Evolutionary conservation across 768 basidiomycete genomes (phyloP), one percentile per base, ranked within the genome.

Genomic region (Botryobasidium botryosum): DNA sequence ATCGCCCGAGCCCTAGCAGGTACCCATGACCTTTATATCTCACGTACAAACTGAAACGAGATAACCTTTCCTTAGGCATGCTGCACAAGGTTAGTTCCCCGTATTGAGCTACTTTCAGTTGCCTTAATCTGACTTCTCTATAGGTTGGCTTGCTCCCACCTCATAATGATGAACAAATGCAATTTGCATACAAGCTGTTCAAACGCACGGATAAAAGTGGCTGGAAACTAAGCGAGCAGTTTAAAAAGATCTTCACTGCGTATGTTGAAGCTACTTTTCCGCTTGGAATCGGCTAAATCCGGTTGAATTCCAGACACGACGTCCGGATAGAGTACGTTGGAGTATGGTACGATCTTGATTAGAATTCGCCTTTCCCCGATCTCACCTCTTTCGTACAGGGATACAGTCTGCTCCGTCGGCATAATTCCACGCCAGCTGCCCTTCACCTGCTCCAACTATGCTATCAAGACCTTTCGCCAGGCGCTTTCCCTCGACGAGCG

Each of bases 21-120:
- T 82, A 62, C 4, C 61, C 77, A n/a, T n/a, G n/a, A 61, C 82
- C 81, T 65, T 68, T 73, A 1, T 5, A 50, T 25, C 31, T 10
- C 4, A 21, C 21, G 27, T 13, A 4, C 15, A 12, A 10, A 33
- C 32, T 33, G 10, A 33, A 10, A 10, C 32, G 17, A 10, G 32
- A n/a, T n/a, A n/a, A n/a, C n/a, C n/a, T n/a, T n/a, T n/a, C n/a
- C n/a, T n/a, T n/a, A n/a, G 58, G 56, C 27, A 57, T 58, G 56
- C 42, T 57, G 0, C 48, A 56, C 42, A 50, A 55, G 38, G 51
- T 54, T 5, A n/a, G n/a, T n/a, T n/a, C n/a, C n/a, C n/a, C n/a
- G n/a, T n/a, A n/a, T n/a, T n/a, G n/a, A n/a, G n/a, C n/a, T n/a
- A n/a, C n/a, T n/a, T n/a, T n/a, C n/a, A n/a, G n/a, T n/a, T n/a